phyloP scores from a whole-genome alignment of 225 moss, liverwort and hornwort species.

The Pseudoscleropodium purum region DNA sequence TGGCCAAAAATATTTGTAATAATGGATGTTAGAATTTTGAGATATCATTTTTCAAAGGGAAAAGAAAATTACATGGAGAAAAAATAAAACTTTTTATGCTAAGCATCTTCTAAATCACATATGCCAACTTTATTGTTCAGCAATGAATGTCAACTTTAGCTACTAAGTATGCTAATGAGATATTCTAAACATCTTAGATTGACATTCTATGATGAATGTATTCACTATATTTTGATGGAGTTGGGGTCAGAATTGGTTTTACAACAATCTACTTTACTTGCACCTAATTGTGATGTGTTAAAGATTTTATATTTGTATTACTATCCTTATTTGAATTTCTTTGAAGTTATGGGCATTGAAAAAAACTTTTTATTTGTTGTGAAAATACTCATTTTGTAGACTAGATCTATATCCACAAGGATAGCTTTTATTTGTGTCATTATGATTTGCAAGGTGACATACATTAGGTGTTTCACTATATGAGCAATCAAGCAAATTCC shows the following conservation, averaged over 20 bases:
- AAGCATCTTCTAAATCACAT: neutral
- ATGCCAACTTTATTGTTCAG: fast-evolving
- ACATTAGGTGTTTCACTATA: neutral
- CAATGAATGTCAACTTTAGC: fast-evolving
- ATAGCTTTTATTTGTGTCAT: too few relatives aligned
- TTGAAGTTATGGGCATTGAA: fast-evolving
- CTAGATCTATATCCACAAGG: neutral
- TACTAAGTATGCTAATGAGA: fast-evolving
- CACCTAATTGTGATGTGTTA: neutral
- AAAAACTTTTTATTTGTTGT: neutral
- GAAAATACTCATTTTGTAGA: fast-evolving
- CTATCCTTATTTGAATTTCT: neutral
- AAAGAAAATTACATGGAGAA: too few relatives aligned
- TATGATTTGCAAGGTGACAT: neutral
- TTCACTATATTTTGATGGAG: fast-evolving
- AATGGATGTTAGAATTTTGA: fast-evolving
- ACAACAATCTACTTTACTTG: neutral
- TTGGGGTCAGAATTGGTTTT: fast-evolving
- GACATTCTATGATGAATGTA: fast-evolving
- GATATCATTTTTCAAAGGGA: too few relatives aligned
- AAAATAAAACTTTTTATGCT: fast-evolving
- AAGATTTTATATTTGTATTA: neutral
- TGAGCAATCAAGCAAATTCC: neutral
- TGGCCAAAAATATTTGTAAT: too few relatives aligned
- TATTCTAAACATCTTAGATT: neutral